phyloP scores from a whole-genome alignment of 2,329 filamentous ascomycete genomes.

The Diaporthe citri region DNA sequence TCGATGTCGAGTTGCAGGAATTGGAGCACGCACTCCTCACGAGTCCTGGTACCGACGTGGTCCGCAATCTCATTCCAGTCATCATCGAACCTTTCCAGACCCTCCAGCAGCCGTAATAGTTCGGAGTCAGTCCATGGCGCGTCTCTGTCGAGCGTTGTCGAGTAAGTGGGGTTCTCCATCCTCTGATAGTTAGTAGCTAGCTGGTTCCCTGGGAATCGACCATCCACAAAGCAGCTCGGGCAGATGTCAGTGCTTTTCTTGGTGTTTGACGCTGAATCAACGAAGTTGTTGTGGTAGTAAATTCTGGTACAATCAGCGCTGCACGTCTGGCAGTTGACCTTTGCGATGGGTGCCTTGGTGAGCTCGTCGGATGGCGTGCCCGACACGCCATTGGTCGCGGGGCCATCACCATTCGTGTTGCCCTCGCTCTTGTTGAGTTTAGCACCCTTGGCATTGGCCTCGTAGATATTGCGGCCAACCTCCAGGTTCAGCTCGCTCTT shows the following conservation, averaged over 20 bases:
- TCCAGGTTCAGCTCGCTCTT: constrained; percentile 93
- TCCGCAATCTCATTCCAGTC: constrained; percentile 95
- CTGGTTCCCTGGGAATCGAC: constrained; percentile 83
- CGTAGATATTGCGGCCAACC: constrained; percentile 94
- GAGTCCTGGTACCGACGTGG: constrained; percentile 89
- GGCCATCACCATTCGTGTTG: constrained; percentile 82
- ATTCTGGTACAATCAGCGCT: constrained; percentile 85
- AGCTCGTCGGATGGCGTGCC: constrained; percentile 67
- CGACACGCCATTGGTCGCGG: constrained; percentile 73
- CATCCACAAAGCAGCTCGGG: constrained; percentile 89
- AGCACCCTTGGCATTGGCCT: constrained; percentile 83
- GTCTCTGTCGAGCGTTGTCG: constrained; percentile 82
- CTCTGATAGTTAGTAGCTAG: constrained; percentile 86
- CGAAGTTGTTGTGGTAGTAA: constrained; percentile 70
- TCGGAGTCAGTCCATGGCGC: constrained; percentile 93
- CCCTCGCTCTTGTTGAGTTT: constrained; percentile 78
- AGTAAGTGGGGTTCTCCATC: constrained; percentile 89
- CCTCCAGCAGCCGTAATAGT: constrained; percentile 89
- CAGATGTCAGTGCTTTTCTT: constrained; percentile 89
- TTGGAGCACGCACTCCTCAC: constrained; percentile 96
- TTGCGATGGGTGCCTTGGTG: constrained; percentile 74
- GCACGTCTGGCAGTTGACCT: constrained; percentile 90
- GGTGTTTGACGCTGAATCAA: constrained; percentile 62
- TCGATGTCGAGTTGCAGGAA: constrained; percentile 98
- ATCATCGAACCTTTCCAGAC: constrained; percentile 91